Conservation (phyloP, 2,329 filamentous ascomycete genomes). For the Tolypocladium album region DNA sequence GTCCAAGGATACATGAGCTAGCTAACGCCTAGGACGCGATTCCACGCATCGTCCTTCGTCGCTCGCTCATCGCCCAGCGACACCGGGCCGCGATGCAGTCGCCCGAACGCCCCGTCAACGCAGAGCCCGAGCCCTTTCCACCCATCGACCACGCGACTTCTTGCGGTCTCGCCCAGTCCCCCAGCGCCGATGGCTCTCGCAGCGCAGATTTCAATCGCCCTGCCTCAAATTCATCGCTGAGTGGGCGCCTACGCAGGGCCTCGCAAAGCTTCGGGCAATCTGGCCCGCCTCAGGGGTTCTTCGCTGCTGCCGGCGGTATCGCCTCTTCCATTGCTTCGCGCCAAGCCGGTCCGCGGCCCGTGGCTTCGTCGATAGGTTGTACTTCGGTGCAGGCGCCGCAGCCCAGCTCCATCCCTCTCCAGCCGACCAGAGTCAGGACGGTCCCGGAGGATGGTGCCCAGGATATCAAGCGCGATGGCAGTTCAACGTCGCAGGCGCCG, state of each 20-base stretch:
- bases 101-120: conserved; percentile 6
- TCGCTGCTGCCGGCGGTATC: conserved; percentile 34
- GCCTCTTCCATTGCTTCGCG: conserved; percentile 26
- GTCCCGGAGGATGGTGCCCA: neutral
- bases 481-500: conserved; percentile 10
- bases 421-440: neutral
- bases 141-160: conserved; percentile 8
- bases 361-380: conserved; percentile 8
- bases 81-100: conserved; percentile 5
- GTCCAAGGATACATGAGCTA: neutral
- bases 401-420: neutral
- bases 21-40: neutral
- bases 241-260: conserved; percentile 18
- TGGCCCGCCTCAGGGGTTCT: conserved; percentile 34
- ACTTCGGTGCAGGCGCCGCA: conserved; percentile 3
- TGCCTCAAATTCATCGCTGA: conserved; percentile 19
- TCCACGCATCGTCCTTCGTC: neutral
- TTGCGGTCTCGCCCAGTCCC: neutral
- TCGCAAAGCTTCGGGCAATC: conserved; percentile 33
- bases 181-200: conserved; percentile 1
- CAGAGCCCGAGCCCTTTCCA: conserved; percentile 18
- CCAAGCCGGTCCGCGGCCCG: conserved; percentile 9
- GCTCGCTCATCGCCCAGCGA: neutral
- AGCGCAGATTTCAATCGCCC: conserved; percentile 11
- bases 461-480: conserved; percentile 4